Evolutionary conservation across 208 protist genomes (phyloP).

Genomic region (Porcisia hertigi): DNA sequence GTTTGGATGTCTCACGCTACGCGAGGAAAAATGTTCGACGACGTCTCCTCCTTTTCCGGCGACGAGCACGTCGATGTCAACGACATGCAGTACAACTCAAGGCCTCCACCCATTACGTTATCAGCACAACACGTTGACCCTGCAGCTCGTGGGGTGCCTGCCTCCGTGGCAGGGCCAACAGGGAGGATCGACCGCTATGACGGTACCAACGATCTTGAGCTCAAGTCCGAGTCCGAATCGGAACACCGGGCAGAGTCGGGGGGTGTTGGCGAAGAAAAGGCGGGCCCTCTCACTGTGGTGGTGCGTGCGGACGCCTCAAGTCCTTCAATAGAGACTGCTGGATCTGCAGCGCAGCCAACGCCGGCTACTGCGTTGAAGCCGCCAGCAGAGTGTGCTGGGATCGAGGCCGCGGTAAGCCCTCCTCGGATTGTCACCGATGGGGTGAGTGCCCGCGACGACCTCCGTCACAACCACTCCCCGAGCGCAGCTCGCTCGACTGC

Average conservation of each 20-base stretch:
- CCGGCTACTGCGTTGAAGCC: slow-evolving; percentile 23
- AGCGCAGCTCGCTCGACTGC: background rate
- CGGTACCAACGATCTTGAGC: slow-evolving; percentile 1
- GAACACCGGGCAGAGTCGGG: slow-evolving; percentile 1
- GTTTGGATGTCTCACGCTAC: slow-evolving; percentile 13
- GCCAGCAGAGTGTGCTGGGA: slow-evolving; percentile 7
- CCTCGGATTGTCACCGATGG: background rate
- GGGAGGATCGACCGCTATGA: background rate
- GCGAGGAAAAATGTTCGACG: slow-evolving; percentile 51
- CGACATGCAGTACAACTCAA: background rate
- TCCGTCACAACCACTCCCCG: background rate
- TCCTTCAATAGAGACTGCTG: slow-evolving; percentile 9
- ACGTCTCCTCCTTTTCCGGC: slow-evolving; percentile 30
- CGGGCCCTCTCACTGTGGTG: slow-evolving; percentile 17
- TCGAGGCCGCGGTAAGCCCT: slow-evolving; percentile 2
- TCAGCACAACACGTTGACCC: slow-evolving; percentile 5
- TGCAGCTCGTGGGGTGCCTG: background rate
- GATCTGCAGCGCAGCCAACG: background rate
- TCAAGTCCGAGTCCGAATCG: slow-evolving; percentile 2
- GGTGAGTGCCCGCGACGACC: background rate
- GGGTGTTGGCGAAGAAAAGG: background rate
- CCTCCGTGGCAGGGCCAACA: background rate
- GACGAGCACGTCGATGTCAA: background rate
- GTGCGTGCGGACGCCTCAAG: slow-evolving; percentile 13
- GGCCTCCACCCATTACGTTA: background rate